A percentile compares a stretch with the other conserved stretches of the same genome.
These are phyloP conservation scores for Prunella vulgaris DNA, from an alignment of 257 asterid genomes.

Conservation along the genomic window DNA sequence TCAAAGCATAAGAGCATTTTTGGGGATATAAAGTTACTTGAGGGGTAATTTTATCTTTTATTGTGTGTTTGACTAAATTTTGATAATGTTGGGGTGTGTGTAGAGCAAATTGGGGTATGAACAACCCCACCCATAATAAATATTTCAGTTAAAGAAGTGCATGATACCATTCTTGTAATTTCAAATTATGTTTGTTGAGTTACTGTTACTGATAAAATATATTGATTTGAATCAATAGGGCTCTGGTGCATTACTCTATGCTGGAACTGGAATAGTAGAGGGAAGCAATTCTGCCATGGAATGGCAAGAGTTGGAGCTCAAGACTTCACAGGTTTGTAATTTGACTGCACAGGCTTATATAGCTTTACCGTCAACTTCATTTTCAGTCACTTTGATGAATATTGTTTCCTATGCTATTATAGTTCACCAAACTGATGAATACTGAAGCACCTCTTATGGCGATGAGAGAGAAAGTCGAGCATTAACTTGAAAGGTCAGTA, in stretches of 20 bases:
- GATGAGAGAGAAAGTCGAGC: slow-evolving; percentile 33
- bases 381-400: background rate
- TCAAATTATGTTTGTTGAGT: background rate
- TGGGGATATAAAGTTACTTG: too few species aligned
- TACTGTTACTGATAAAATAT: slow-evolving; percentile 7
- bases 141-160: background rate
- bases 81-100: too few species aligned
- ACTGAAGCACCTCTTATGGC: slow-evolving; percentile 44
- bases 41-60: too few species aligned
- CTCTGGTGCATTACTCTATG: slow-evolving; percentile 73
- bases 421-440: slow-evolving; percentile 95
- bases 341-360: background rate
- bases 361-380: background rate
- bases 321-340: slow-evolving; percentile 86
- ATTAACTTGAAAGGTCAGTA: slow-evolving; percentile 34
- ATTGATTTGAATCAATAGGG: slow-evolving; percentile 40
- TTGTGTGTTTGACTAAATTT: too few species aligned
- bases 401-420: slow-evolving; percentile 5
- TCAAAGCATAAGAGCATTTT: too few species aligned
- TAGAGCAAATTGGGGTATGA: too few species aligned
- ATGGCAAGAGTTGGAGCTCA: slow-evolving; percentile 95
- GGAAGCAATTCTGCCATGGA: slow-evolving; percentile 81
- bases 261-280: slow-evolving; percentile 89
- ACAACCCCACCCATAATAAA: too few species aligned
- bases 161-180: background rate